phyloP scores from a whole-genome alignment of 2,329 filamentous ascomycete species.

The Cadophora luteo-olivacea region DNA sequence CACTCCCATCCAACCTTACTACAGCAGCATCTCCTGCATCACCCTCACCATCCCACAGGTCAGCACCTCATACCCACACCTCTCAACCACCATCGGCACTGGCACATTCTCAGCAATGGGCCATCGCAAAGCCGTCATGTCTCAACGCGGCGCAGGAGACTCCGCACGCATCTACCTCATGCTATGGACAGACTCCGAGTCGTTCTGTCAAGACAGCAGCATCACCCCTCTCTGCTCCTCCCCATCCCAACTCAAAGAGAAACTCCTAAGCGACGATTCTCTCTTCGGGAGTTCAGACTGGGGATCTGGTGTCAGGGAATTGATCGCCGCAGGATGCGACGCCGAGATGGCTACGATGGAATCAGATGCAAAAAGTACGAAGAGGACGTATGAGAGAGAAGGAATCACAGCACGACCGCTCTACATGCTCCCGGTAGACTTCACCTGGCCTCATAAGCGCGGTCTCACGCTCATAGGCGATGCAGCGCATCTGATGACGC shows the following conservation, averaged over 20 bases:
- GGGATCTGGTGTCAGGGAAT: background rate
- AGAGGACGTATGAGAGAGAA: background rate
- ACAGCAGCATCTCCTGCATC: conserved; percentile 25
- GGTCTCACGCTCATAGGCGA: conserved; percentile 57
- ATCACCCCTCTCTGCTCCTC: conserved; percentile 6
- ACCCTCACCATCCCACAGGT: conserved; percentile 32
- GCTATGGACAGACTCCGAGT: conserved; percentile 19
- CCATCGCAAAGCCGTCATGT: conserved; percentile 21
- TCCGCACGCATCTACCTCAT: conserved; percentile 32
- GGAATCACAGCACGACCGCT: conserved; percentile 7
- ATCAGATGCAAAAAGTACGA: background rate
- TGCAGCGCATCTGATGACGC: conserved; percentile 56
- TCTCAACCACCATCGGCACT: conserved; percentile 26
- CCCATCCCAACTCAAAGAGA: conserved; percentile 3
- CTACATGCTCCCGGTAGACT: conserved; percentile 24
- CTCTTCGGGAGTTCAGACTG: conserved; percentile 16
- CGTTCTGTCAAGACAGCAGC: background rate
- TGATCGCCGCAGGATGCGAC: conserved; percentile 6
- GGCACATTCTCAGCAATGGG: conserved; percentile 27
- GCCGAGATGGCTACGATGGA: conserved; percentile 19
- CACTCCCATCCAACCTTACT: conserved; percentile 21
- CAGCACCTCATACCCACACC: conserved; percentile 19
- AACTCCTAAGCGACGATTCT: conserved; percentile 14
- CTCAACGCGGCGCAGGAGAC: conserved; percentile 26
- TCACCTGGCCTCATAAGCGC: conserved; percentile 29